Conservation (phyloP, 352 stramenopile genomes). For the Phytophthora capsici region DNA sequence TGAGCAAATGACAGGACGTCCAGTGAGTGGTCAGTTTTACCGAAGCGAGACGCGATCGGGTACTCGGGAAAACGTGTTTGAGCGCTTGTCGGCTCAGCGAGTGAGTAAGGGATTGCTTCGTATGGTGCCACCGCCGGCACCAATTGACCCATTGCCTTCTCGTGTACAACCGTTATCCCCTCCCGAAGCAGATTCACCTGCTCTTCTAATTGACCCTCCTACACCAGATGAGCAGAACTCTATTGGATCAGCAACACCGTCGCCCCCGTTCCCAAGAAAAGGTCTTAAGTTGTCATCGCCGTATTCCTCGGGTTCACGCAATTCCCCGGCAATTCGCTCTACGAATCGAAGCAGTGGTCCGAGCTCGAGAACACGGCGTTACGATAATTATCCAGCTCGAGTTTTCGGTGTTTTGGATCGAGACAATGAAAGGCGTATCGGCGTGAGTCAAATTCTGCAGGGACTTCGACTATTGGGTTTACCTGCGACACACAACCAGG, state of each 20-base stretch:
- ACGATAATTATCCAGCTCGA: conserved; percentile 47
- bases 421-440: conserved; percentile 48
- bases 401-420: conserved; percentile 69
- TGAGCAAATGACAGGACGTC: conserved; percentile 50
- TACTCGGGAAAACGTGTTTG: conserved; percentile 46
- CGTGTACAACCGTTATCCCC: conserved; percentile 18
- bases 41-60: neutral
- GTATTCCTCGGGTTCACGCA: conserved; percentile 15
- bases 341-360: conserved; percentile 19
- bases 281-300: conserved; percentile 18
- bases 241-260: conserved; percentile 10
- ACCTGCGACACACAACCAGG: conserved; percentile 73
- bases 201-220: conserved; percentile 23
- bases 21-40: neutral
- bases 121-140: neutral
- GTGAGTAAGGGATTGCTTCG: conserved; percentile 28
- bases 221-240: conserved; percentile 21
- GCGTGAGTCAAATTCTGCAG: conserved; percentile 62
- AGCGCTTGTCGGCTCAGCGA: conserved; percentile 42
- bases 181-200: conserved; percentile 12
- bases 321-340: conserved; percentile 15
- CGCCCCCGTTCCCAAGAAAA: conserved; percentile 3
- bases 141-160: neutral
- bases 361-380: neutral
- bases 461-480: conserved; percentile 58